phyloP scores from a whole-genome alignment of 164 flowering plant genomes.

The Macadamia tetraphylla region DNA sequence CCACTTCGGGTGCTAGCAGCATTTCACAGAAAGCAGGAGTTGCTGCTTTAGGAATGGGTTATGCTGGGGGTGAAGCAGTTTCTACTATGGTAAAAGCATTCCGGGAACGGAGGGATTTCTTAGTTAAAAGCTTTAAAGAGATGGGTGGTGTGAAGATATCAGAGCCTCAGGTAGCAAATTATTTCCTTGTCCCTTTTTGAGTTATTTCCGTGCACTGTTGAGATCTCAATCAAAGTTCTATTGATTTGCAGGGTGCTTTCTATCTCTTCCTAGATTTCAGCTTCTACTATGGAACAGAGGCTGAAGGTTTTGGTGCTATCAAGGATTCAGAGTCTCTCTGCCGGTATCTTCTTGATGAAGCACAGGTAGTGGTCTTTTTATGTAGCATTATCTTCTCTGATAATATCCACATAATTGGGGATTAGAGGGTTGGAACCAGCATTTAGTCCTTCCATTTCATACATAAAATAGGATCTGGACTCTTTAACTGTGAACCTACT shows the following conservation, averaged over 20 bases:
- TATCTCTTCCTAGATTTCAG: conserved; percentile 86
- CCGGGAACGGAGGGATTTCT: conserved; percentile 75
- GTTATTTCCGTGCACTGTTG: neutral
- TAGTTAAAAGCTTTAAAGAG: conserved; percentile 64
- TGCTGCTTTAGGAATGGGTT: conserved; percentile 87
- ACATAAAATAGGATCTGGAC: neutral
- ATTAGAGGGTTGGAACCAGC: neutral
- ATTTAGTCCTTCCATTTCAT: neutral
- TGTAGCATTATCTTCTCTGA: neutral
- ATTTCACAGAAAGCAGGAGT: conserved; percentile 93
- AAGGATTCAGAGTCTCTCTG: conserved; percentile 78
- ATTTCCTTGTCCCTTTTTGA: neutral
- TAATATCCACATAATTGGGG: neutral
- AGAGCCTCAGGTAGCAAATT: conserved; percentile 70
- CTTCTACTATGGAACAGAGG: conserved; percentile 73
- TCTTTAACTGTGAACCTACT: neutral
- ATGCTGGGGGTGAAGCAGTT: conserved; percentile 90
- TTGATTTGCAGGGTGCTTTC: conserved; percentile 82
- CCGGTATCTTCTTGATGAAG: conserved; percentile 73
- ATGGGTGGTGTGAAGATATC: conserved; percentile 76
- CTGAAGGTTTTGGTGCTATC: conserved; percentile 74
- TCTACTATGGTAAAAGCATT: conserved; percentile 83
- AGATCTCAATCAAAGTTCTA: neutral
- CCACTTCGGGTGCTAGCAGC: conserved; percentile 96
- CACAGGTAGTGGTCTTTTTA: conserved; percentile 47